Percentiles rank a stretch among this genome's conserved stretches.
Conservation (phyloP, 202 grass and related monocot species). For the Dendrocalamus latiflorus region DNA sequence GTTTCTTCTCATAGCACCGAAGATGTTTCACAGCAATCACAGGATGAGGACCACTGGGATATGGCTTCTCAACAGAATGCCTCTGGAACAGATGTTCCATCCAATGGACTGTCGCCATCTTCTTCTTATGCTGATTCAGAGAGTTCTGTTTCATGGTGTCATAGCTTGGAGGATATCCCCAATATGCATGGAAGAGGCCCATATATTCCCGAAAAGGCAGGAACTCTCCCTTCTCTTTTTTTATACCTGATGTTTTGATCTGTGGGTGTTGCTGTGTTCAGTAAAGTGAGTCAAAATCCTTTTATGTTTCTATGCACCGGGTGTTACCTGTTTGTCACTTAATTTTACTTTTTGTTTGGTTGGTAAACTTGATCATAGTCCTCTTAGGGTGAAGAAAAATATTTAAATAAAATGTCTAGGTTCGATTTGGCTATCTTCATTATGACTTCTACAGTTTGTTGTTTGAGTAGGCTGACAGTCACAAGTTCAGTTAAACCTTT, state of each 20-base stretch:
- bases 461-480: not conserved
- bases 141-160: conserved; percentile 24
- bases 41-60: conserved; percentile 33
- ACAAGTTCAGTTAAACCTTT: not conserved
- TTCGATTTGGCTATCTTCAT: not conserved
- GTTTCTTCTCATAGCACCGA: conserved; percentile 41
- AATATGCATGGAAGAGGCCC: conserved; percentile 33
- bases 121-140: conserved; percentile 38
- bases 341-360: not conserved
- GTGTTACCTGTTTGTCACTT: not conserved
- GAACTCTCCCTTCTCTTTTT: not conserved
- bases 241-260: conserved; percentile 6
- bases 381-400: not conserved
- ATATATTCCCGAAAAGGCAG: conserved; percentile 53
- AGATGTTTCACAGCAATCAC: conserved; percentile 36
- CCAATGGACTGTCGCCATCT: conserved; percentile 19
- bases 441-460: not conserved
- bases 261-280: not conserved
- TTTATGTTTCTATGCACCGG: not conserved
- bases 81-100: conserved; percentile 10
- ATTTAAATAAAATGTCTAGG: not conserved
- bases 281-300: not conserved
- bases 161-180: conserved; percentile 35
- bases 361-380: not conserved
- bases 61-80: conserved; percentile 19